Base-by-base conservation (phyloP, 305 asterid species). In the Fraxinus sp. region DNA sequence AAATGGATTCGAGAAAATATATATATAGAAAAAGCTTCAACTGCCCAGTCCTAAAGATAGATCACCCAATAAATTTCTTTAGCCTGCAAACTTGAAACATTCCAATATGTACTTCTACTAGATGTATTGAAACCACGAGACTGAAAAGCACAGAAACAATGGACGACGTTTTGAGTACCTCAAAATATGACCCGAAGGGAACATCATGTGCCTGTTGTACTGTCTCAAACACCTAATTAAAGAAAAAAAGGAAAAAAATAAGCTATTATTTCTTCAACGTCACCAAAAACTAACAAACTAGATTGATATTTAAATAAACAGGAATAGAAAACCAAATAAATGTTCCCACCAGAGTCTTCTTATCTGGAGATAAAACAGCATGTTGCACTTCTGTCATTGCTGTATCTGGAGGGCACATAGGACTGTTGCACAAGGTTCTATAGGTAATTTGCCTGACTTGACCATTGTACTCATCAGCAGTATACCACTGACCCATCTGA, bases 391-490 rank as follows among this genome's bases (percentile, higher is more conserved):
- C 99, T n/a, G 97, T 93, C 88, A 95, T 90, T 80, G 97, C 93
- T 78, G 97, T 93, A 89, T 95, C 97, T 76, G 99, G 97, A 82
- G 98, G 98, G 82, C 99, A 95, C 95, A 94, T 90, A 28, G 98
- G 97, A 83, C 94, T 93, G 81, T 93, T 87, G 83, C 98, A 95
- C 86, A 93, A 80, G 79, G 92, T 86, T 88, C 94, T 92, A 81
- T 88, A 91, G 74, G 91, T 89, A 84, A 94, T 92, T 88, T 95
- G 97, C 89, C 99, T 90, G 78, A 95, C 92, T 88, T 87, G 91
- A 77, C 99, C 99, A 74, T 90, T 87, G 88, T 92, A 92, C 80
- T 92, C 94, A 74, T 91, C 94, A 24, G 94, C 90, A 62, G 90
- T 89, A 83, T 88, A 87, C 98, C 97, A 95, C 84, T 75, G 93